Conservation (phyloP, 148 eudicot species). For the Vaccinium macrocarpon region DNA sequence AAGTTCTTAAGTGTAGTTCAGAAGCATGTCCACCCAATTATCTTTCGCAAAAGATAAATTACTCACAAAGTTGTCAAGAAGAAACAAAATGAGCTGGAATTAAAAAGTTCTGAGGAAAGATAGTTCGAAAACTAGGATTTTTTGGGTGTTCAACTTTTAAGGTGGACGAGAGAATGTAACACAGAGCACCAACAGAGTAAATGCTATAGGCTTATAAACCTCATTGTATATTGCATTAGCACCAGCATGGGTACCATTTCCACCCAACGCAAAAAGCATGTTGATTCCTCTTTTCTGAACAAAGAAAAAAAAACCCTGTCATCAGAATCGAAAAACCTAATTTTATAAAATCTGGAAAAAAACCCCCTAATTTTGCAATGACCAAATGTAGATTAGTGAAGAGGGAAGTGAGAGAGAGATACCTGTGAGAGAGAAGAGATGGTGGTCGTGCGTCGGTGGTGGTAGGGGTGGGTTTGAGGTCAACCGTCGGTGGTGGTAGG, state of each 20-base stretch:
- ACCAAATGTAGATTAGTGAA: too few species aligned
- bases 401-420: too few species aligned
- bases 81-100: background rate
- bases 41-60: background rate
- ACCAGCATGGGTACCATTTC: constrained; percentile 99
- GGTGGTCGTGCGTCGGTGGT: too few species aligned
- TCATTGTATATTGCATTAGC: constrained; percentile 92
- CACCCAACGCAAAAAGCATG: constrained; percentile 97
- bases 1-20: background rate
- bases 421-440: too few species aligned
- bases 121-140: background rate
- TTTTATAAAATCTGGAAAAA: too few species aligned
- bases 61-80: background rate
- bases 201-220: constrained; percentile 36
- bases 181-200: background rate
- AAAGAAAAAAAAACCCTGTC: too few species aligned
- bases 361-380: too few species aligned
- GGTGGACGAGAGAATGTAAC: background rate
- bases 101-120: background rate
- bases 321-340: too few species aligned
- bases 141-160: background rate
- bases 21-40: background rate
- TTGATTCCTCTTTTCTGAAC: constrained; percentile 84
- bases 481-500: too few species aligned
- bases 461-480: too few species aligned